phyloP scores from a whole-genome alignment of 805 yeast species.

The Suhomyces emberorum region DNA sequence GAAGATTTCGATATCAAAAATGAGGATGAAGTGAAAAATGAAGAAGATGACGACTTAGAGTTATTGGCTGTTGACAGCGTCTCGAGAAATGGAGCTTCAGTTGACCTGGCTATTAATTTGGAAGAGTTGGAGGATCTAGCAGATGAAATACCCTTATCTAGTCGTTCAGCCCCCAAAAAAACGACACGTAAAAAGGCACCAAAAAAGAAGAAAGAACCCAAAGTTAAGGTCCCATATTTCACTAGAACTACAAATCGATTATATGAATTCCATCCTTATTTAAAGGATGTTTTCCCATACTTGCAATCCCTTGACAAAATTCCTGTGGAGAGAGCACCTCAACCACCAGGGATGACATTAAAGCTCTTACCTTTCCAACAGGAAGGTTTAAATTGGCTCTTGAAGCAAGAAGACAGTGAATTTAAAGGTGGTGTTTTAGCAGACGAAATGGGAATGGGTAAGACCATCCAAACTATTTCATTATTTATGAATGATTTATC shows the following conservation, averaged over 20 bases:
- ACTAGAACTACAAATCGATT: slow-evolving; percentile 67
- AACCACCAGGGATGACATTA: slow-evolving; percentile 76
- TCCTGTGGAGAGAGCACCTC: slow-evolving; percentile 55
- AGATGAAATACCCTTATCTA: slow-evolving; percentile 13
- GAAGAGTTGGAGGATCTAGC: slow-evolving; percentile 29
- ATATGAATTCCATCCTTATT: slow-evolving; percentile 74
- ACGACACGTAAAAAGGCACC: slow-evolving; percentile 19
- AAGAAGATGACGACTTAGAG: slow-evolving; percentile 19
- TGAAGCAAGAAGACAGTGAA: slow-evolving; percentile 71
- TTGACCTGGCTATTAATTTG: slow-evolving; percentile 22
- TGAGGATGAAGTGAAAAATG: slow-evolving; percentile 11
- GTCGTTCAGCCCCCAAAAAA: slow-evolving; percentile 18
- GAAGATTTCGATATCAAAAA: slow-evolving; percentile 12
- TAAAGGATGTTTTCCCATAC: slow-evolving; percentile 67
- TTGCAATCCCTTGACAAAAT: slow-evolving; percentile 48
- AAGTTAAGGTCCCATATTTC: slow-evolving; percentile 63
- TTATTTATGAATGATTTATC: slow-evolving; percentile 66
- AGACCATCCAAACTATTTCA: slow-evolving; percentile 94
- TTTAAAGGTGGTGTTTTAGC: slow-evolving; percentile 92
- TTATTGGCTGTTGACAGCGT: slow-evolving; percentile 18
- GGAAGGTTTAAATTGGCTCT: slow-evolving; percentile 91
- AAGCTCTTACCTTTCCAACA: slow-evolving; percentile 82
- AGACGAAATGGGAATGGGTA: slow-evolving; percentile 99
- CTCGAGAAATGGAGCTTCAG: slow-evolving; percentile 21
- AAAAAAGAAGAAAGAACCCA: slow-evolving; percentile 37